Base-by-base conservation (phyloP, 768 basidiomycete genomes). In the Phlegmacium glaucopus region DNA sequence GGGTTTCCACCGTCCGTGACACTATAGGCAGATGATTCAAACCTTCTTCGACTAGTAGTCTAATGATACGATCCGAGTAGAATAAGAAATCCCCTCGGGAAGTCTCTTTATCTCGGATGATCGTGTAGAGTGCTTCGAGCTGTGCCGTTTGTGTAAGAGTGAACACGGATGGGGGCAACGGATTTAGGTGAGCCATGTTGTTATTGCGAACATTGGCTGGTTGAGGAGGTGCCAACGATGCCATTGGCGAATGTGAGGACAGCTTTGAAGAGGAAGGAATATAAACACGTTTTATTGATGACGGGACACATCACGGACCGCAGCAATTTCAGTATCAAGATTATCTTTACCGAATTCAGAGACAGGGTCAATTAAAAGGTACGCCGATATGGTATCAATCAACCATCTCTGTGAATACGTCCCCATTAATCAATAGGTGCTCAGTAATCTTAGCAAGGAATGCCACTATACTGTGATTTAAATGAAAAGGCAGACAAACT, bases 11-110 rank as follows among this genome's bases (percentile, higher is more conserved):
- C 3, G 78, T 82, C 72, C 87, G 79, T 68, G 88, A 80, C 25
- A 80, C 69, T 22, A 80, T 78, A 10, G 79, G 79, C 13, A 95
- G 63, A 49, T 96, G 94, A 64, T 99, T 98, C 52, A 97, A 69
- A 15, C 94, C 91, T 70, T 88, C 82, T 63, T 87, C 86, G 16
- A 90, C 87, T 46, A 90, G 75, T 38, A 89, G 60, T 40, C 87
- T 74, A 57, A 97, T 97, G 66, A 97, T 93, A 13, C 94, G 77
- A 68, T 94, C 91, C 9, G 87, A 88, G 65, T 94, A 94, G 70
- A 98, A 99, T 51, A 99, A 78, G 60, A 99, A 99, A 63, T 98
- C 96, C 7, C 94, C 94, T 45, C 94, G 74, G 22, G 80, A 79
- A 3, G 95, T 96, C 35, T 85, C 79, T 68, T 84, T 87, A 67